phyloP scores from a whole-genome alignment of 2,329 filamentous ascomycete species.

The Nemania sp. region DNA sequence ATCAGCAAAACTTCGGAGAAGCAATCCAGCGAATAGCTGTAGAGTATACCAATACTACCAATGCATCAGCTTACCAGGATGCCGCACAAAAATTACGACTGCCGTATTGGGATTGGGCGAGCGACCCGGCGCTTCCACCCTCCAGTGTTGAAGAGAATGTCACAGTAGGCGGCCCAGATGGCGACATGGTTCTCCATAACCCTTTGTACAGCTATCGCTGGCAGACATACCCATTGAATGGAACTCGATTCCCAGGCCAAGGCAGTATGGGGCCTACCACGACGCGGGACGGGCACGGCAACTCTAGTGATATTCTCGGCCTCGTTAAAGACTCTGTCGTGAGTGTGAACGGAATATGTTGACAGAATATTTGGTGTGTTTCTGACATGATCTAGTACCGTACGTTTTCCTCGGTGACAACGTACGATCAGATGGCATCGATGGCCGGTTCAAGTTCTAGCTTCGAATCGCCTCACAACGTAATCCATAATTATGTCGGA shows the following conservation, averaged over 20 bases:
- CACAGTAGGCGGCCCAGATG: constrained; percentile 47
- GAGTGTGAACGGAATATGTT: constrained; percentile 25
- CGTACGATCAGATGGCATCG: constrained; percentile 45
- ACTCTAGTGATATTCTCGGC: constrained; percentile 34
- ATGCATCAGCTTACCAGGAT: constrained; percentile 44
- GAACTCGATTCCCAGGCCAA: constrained; percentile 42
- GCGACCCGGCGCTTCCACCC: constrained; percentile 46
- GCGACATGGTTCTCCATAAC: constrained; percentile 49
- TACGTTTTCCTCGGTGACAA: constrained; percentile 44
- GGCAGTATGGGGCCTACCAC: constrained; percentile 42
- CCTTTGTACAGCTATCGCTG: constrained; percentile 58
- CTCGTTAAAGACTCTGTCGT: constrained; percentile 48
- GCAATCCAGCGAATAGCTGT: constrained; percentile 51
- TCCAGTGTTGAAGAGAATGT: constrained; percentile 43
- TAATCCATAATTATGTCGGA: constrained; percentile 46
- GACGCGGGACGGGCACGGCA: constrained; percentile 38
- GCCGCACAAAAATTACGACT: constrained; percentile 52
- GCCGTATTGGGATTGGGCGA: constrained; percentile 61
- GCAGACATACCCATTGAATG: constrained; percentile 44
- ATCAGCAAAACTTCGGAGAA: constrained; percentile 55
- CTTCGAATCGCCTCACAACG: constrained; percentile 50
- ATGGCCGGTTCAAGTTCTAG: constrained; percentile 43
- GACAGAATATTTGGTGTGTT: not conserved
- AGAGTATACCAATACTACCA: constrained; percentile 43
- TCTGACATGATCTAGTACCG: constrained; percentile 43